Base-by-base conservation (phyloP, 148 eudicot genomes). In the Rhododendron mucronatum region DNA sequence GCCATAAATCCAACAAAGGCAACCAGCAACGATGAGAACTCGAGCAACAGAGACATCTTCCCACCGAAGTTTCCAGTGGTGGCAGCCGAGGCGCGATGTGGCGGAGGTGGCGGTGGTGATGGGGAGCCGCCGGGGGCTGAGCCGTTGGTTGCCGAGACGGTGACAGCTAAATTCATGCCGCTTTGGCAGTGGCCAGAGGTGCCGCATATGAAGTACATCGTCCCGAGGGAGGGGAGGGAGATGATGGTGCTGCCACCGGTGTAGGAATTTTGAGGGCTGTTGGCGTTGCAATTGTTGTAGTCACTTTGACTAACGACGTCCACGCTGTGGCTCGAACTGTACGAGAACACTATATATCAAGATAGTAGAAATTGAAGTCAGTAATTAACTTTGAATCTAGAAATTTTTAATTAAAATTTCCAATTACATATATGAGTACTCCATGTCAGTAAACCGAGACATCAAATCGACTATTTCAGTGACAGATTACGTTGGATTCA, bases 151-250 rank as follows among this genome's bases (percentile, higher is more conserved):
- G 84, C 85, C 13, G 71, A 47, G 26, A 89, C 92, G 21, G 81
- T 89, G 88, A 92, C 48, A 26, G 90, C 48, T 53, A 92, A 65
- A 55, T 88, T 87, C 92, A 86, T 86, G 82, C 89, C 90, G 1
- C 69, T 35, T 12, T 12, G 15, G 69, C 93, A 91, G 86, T 91
- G 93, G 79, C 89, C 88, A 35, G 82, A 3, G 28, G 87, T 80
- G 12, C 91, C 89, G n/a, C 93, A 91, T 7, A 86, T 84, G 91
- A 89, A 90, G 90, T 91, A 91, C 83, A 87, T 30, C 12, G 92
- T 75, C 6, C 93, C 93, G 1, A 85, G 15, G 15, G 82, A 48
- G 44, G 33, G 37, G 7, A 91, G 86, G 12, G 61, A 1, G 69
- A 89, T 74, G 65, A 74, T 28, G 67, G 85, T 86, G 50, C 55